Base-by-base conservation (phyloP, 2,329 filamentous ascomycete genomes). In the Talaromyces sp. region DNA sequence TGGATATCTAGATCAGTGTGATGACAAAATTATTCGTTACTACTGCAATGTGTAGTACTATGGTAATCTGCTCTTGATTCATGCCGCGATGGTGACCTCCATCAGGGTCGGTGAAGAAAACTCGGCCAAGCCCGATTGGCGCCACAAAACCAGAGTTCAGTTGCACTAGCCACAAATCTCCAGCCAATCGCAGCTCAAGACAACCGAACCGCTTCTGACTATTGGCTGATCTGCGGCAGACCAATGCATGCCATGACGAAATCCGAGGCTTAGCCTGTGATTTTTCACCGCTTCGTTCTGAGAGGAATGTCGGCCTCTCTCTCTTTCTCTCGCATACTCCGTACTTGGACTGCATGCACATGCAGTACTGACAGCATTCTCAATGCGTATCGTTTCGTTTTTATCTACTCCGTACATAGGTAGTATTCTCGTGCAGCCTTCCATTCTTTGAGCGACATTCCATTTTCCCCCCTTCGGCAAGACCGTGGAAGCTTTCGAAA, bases 201-300 rank as follows among this genome's bases (percentile, higher is more conserved):
- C 8, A 19, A 11, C 21, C 31, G 43, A 36, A 7, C 3, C 8
- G 10, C 1, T 3, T 9, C 19, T 22, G 33, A 17, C 33, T 17
- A 46, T 19, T 55, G 53, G 53, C 19, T 37, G 21, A 21, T 11
- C 31, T 17, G 11, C 31, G 6, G 22, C n/a, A 7, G 11, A 7
- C 54, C 50, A 56, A 56, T 56, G 54, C 45, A 50, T 41, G 35
- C 41, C 36, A 50, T 56, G 54, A 50, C 54, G 50, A 50, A 40
- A 50, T 50, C 22, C 43, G 54, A 50, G 54, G 54, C 54, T 56
- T 36, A 56, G 54, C 35, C 35, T 25, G 43, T 25, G 48, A 15
- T 40, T 50, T 46, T 50, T 48, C 54, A 56, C 54, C 54, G 54
- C 54, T 56, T 28, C 41, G 15, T 48, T 37, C 40, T 28, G 15